Base-by-base conservation (phyloP, 2,329 filamentous ascomycete species). In the Dactylella cylindrospora region DNA sequence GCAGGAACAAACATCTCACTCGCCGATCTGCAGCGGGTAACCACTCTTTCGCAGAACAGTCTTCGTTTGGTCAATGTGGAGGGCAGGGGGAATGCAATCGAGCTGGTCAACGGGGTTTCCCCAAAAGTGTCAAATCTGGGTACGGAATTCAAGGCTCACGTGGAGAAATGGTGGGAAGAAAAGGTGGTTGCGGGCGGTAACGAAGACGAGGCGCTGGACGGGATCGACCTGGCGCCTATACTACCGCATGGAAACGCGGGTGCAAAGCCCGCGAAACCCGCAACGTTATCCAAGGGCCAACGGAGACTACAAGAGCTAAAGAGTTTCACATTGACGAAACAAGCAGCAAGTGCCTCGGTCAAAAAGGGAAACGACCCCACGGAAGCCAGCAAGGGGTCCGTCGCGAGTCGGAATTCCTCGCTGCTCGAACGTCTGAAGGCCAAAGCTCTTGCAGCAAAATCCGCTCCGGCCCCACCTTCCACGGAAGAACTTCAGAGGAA, bases 251-350 rank as follows among this genome's bases (percentile, higher is more conserved):
- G 17, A 9, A 38, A 13, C 5, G 22, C 32, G 13, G 47, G 33
- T 15, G 26, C 55, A 9, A 61, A 61, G 28, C 43, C 55, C 20
- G 49, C 35, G 25, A 46, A 36, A 28, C 17, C 22, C 8, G n/a
- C 17, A 9, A 29, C 36, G 13, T 26, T 61, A 39, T 53, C 55
- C 29, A 61, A 49, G 36, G 55, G 55, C 9, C 55, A 61, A 28
- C 35, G 47, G 28, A 39, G 55, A 20, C 23, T 61, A 10, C 47
- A 38, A 13, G 55, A 61, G 20, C 17, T 61, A 26, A 61, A 61
- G 29, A 39, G 35, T 20, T 61, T 61, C n/a, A 33, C 47, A 23
- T 23, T 61, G 23, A 53, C 55, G 10, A 61, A 61, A 22, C 55
- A 53, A 20, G 32, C 47, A 38, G 17, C 13, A 5, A n/a, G n/a